Evolutionary conservation across 331 rosid species (phyloP), one percentile per base, ranked within the genome.

Genomic region (Acacia concinna): DNA sequence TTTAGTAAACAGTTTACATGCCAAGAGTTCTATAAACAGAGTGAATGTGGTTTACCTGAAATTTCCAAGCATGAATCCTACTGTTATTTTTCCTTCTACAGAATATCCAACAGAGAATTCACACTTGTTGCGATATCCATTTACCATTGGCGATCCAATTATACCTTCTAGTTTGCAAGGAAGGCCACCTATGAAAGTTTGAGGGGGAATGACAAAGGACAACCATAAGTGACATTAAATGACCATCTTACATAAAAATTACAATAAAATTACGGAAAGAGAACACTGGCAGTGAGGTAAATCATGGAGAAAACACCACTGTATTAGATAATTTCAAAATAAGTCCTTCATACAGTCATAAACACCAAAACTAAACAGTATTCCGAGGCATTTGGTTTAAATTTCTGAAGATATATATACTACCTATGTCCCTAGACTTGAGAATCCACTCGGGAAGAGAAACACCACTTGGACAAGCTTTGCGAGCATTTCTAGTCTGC

Each of bases 21-120:
- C 21, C 51, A 78, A 73, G 65, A 47, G 73, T 54, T 66, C 43
- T 37, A 51, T 73, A 82, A 84, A 83, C 68, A 73, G 68, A 73
- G 47, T 35, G 70, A 44, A 84, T 14, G 71, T 54, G 59, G 59
- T 44, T 78, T 81, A 96, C 99, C 99, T 91, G 80, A 93, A 96
- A 85, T 96, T 93, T 82, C 98, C 99, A 68, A 96, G 96, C 94
- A 89, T 91, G 81, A 93, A 96, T 13, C 99, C 99, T 84, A 91
- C 99, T 3, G 98, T 96, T 78, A 74, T 78, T 85, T 93, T 91
- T 25, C 94, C 96, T 78, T 86, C 85, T 28, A 91, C 81, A 73
- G 98, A 96, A 87, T 87, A 87, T 59, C 98, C 99, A 85, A 90
- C 96, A 0, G 99, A 96, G 87, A 96, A 96, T 68, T 96, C 99